Base-by-base conservation (phyloP, 768 basidiomycete genomes). In the Coprinopsis sp. region DNA sequence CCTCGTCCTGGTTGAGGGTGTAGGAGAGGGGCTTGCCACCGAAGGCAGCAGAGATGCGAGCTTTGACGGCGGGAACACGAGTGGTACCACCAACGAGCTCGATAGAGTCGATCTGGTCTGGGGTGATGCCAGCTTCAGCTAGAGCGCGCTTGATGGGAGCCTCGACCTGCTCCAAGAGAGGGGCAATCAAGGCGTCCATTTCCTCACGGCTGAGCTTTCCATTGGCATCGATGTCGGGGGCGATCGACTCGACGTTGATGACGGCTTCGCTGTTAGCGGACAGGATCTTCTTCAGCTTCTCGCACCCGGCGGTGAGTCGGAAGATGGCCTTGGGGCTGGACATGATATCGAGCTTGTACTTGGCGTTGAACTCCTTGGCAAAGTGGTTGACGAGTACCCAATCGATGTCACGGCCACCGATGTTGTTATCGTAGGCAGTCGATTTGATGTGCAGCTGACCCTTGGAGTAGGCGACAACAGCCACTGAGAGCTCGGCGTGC, bases 1-100 rank as follows among this genome's bases (percentile, higher is more conserved):
- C 94, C 72, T 98, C 96, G 56, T 98, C 96, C 71, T 94, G 91
- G 76, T 98, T 99, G 62, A 95, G 83, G 25, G 96, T 98, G 55
- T 85, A 86, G 14, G 80, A 87, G 54, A 98, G 84, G n/a, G 69
- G 47, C 69, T 92, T 92, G 44, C 87, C 88, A 29, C 73, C 71
- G 69, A 96, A 93, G 52, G 82, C 86, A 25, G 78, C 73, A 59
- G 87, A 82, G 68, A 99, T 94, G 63, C 84, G 79, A 29, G 79
- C 72, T 62, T 94, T 91, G 61, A 98, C 87, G 24, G 94, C 83
- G 19, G 95, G 95, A 46, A 98, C 76, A 68, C 94, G 93, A 2
- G 93, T 95, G 16, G 81, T 78, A 12, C 96, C 96, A 59, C 95
- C 95, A 53, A 98, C 78, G 55, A 98, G 82, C 70, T 99, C 95